These are phyloP conservation scores for Pseudoturritis turrita DNA, from an alignment of 345 rosid genomes.

Conservation along the genomic window DNA sequence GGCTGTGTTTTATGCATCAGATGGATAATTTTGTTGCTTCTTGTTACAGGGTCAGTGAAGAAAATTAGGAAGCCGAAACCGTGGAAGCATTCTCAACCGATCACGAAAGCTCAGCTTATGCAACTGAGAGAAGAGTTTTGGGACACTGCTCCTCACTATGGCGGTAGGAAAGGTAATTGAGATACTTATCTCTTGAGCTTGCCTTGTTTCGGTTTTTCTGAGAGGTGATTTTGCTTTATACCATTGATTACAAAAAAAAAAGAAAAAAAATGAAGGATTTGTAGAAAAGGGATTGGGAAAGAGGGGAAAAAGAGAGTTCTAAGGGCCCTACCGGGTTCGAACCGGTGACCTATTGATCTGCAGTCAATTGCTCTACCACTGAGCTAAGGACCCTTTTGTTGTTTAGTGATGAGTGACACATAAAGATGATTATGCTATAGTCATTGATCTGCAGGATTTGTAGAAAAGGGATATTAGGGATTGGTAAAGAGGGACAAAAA, in stretches of 20 bases:
- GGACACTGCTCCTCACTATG: conserved; percentile 98
- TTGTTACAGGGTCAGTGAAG: conserved; percentile 44
- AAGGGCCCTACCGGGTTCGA: conserved; percentile 40
- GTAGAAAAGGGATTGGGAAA: not conserved
- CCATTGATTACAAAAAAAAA: not conserved
- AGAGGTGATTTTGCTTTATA: not conserved
- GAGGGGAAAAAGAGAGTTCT: not conserved
- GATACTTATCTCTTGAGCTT: not conserved
- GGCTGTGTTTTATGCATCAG: not conserved
- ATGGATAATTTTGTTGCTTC: conserved; percentile 1
- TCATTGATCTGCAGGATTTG: not conserved
- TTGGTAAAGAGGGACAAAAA: not conserved
- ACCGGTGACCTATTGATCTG: conserved; percentile 72
- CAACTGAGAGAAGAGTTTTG: conserved; percentile 88
- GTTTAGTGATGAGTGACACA: not conserved
- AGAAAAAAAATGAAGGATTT: not conserved
- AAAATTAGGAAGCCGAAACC: conserved; percentile 85
- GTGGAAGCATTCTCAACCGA: conserved; percentile 83
- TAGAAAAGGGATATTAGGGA: not conserved
- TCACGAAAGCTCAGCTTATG: conserved; percentile 62
- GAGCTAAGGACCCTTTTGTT: conserved; percentile 58
- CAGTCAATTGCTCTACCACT: conserved; percentile 86
- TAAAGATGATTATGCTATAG: not conserved
- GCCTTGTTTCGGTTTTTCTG: not conserved
- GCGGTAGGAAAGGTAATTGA: conserved; percentile 68